Conservation (phyloP, 805 yeast genomes). For the Saccharomycopsis sp. region DNA sequence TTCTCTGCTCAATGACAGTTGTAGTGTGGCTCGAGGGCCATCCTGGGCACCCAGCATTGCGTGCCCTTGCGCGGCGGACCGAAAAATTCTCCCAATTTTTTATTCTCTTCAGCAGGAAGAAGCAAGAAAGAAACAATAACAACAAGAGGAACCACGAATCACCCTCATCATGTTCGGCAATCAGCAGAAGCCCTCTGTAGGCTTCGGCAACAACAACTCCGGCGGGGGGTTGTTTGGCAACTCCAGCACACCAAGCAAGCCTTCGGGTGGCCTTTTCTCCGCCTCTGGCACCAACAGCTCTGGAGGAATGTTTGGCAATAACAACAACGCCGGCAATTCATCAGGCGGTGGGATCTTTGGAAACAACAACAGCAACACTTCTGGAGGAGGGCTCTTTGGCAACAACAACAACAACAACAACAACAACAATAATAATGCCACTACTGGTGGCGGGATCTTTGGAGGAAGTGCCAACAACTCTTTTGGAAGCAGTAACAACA, state of each 20-base stretch:
- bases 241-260: conserved; percentile 20
- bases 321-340: conserved; percentile 23
- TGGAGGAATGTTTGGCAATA: conserved; percentile 35
- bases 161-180: neutral
- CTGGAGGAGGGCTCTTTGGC: conserved; percentile 35
- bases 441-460: conserved; percentile 26
- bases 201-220: conserved; percentile 21
- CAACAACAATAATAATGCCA: conserved; percentile 22
- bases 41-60: too few species aligned
- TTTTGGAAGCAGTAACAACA: conserved; percentile 22
- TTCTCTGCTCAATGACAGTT: neutral
- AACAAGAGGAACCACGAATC: too few species aligned
- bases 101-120: too few species aligned
- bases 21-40: too few species aligned
- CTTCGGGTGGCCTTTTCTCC: conserved; percentile 24
- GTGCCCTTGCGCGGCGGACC: too few species aligned
- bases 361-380: conserved; percentile 21
- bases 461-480: conserved; percentile 22
- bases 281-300: conserved; percentile 22
- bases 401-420: conserved; percentile 25
- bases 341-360: conserved; percentile 26
- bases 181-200: conserved; percentile 20
- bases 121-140: too few species aligned
- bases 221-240: conserved; percentile 25
- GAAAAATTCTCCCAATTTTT: too few species aligned